Conservation (phyloP, 202 grass and related monocot genomes). For the Eragrostis tef region DNA sequence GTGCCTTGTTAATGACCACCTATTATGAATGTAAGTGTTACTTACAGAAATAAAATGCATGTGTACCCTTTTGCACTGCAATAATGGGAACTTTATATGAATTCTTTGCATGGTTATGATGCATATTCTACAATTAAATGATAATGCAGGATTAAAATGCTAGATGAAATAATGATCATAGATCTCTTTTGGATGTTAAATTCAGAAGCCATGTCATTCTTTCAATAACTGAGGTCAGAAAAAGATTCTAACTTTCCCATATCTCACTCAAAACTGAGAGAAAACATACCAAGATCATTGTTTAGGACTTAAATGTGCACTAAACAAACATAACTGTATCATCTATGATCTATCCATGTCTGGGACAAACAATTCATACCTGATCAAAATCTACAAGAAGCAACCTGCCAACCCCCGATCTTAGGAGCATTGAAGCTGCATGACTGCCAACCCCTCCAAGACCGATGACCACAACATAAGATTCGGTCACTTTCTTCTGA, state of each 20-base stretch:
- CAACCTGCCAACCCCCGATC: conserved; percentile 80
- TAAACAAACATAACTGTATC: not conserved
- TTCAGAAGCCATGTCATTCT: not conserved
- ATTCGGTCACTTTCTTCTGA: conserved; percentile 79
- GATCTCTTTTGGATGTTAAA: not conserved
- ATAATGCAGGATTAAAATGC: not conserved
- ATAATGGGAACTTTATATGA: not conserved
- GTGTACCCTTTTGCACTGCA: conserved; percentile 8
- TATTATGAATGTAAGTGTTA: conserved; percentile 54
- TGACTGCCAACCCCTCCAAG: conserved; percentile 98
- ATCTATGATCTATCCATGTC: not conserved
- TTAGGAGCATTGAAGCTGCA: conserved; percentile 93
- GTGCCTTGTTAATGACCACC: conserved; percentile 61
- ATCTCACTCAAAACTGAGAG: not conserved
- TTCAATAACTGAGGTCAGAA: not conserved
- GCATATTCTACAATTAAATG: not conserved
- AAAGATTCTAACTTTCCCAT: not conserved
- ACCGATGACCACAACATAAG: conserved; percentile 81
- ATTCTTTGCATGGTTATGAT: not conserved
- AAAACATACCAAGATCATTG: not conserved
- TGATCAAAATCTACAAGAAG: conserved; percentile 99
- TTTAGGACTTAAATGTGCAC: not conserved
- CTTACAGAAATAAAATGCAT: conserved; percentile 40
- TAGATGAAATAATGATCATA: conserved; percentile 16
- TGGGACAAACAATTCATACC: conserved; percentile 46